Conservation (phyloP, 805 yeast species). For the Wickerhamomyces xylosicus region DNA sequence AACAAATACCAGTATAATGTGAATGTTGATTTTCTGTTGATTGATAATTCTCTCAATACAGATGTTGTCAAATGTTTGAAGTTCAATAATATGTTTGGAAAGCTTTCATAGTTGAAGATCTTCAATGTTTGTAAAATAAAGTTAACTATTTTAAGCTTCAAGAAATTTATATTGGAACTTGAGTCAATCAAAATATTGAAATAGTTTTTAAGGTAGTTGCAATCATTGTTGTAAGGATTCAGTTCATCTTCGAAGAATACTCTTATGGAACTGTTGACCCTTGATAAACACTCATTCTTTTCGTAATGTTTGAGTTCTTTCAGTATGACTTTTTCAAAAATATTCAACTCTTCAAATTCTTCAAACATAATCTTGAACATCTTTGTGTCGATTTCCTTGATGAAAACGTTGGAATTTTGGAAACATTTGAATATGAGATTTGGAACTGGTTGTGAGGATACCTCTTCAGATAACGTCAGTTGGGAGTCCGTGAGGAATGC, state of each 20-base stretch:
- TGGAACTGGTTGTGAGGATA: not conserved
- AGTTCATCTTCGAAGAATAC: not conserved
- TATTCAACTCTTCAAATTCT: not conserved
- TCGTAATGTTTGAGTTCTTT: not conserved
- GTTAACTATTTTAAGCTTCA: conserved; percentile 6
- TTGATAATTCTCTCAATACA: conserved; percentile 8
- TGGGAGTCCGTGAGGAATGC: conserved; percentile 3
- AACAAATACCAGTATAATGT: conserved; percentile 13
- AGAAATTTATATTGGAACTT: conserved; percentile 1
- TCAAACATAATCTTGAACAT: not conserved
- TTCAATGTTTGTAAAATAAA: conserved; percentile 6
- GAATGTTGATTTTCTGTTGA: conserved; percentile 5
- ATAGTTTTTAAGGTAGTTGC: conserved; percentile 3
- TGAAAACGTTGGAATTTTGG: not conserved
- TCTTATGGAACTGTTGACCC: not conserved
- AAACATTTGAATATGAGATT: not conserved
- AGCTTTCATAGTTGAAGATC: conserved; percentile 1
- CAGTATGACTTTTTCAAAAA: not conserved
- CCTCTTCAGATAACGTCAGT: not conserved
- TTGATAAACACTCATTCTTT: not conserved
- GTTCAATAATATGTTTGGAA: conserved; percentile 4
- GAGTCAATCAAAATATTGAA: conserved; percentile 1
- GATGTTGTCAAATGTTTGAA: conserved; percentile 11
- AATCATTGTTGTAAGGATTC: not conserved
- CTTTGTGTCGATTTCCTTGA: not conserved